Conservation (phyloP, 768 basidiomycete genomes). For the Boletus vermiculosoides region DNA sequence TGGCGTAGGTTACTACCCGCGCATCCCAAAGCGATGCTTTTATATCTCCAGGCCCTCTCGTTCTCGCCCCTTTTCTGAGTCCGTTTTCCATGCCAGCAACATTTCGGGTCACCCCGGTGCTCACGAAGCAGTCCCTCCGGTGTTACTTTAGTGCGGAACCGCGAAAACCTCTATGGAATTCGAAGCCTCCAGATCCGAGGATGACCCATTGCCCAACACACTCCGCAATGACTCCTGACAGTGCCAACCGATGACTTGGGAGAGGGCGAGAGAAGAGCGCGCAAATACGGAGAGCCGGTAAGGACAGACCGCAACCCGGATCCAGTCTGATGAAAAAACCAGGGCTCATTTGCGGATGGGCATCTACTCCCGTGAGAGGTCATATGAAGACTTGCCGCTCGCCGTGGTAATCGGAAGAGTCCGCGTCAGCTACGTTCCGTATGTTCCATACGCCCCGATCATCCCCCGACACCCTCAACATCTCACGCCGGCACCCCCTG, state of each 20-base stretch:
- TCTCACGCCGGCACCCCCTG: constrained; percentile 1
- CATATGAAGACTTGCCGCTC: constrained; percentile 17
- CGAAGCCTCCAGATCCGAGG: constrained; percentile 13
- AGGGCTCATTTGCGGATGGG: constrained; percentile 3
- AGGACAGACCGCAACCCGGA: constrained; percentile 13
- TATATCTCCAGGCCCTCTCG: not conserved
- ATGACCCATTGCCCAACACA: constrained; percentile 7
- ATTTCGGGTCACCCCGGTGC: not conserved
- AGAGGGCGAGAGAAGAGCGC: not conserved
- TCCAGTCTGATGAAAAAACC: constrained; percentile 20
- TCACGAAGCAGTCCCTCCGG: constrained; percentile 2
- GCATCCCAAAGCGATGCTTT: not conserved
- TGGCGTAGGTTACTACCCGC: constrained; percentile 5
- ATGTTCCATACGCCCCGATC: constrained; percentile 7
- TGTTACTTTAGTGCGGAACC: constrained; percentile 11
- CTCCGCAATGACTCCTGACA: not conserved
- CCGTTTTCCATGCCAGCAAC: not conserved
- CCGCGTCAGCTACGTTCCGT: constrained; percentile 14
- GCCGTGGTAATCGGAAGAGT: constrained; percentile 25
- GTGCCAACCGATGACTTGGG: not conserved
- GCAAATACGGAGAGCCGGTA: constrained; percentile 12
- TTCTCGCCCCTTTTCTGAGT: not conserved
- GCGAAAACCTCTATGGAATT: constrained; percentile 12
- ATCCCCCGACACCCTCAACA: constrained; percentile 1
- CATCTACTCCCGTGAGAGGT: constrained; percentile 16